Conservation (phyloP, 2,329 filamentous ascomycete genomes). For the Calonectria hawksworthii region DNA sequence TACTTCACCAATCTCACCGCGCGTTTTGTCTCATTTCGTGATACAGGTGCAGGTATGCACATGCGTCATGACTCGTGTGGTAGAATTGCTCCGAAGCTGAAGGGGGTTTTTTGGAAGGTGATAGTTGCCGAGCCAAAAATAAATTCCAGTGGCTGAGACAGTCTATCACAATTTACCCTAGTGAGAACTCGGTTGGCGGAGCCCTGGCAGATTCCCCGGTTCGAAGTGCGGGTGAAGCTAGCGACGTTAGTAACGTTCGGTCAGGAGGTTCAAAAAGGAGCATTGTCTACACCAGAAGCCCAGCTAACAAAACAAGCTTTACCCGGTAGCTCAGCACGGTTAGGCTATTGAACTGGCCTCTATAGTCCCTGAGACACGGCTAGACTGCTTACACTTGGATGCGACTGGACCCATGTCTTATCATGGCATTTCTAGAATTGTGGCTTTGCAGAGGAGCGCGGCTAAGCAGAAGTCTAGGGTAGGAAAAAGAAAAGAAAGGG, state of each 20-base stretch:
- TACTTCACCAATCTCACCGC: background rate
- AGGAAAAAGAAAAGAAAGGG: background rate
- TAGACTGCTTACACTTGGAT: background rate
- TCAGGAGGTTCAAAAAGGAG: background rate
- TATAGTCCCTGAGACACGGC: background rate
- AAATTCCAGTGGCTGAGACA: background rate
- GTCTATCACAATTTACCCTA: background rate
- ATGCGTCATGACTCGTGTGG: background rate
- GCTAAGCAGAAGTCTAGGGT: background rate
- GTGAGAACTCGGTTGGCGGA: background rate
- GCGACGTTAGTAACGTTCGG: background rate
- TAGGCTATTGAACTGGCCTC: background rate
- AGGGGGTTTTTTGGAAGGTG: background rate
- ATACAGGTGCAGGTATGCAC: background rate
- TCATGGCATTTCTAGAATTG: background rate
- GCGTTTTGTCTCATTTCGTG: background rate
- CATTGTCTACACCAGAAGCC: background rate
- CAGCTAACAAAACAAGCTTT: background rate
- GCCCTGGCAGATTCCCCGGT: background rate
- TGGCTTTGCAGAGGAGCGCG: background rate
- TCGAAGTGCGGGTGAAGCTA: background rate
- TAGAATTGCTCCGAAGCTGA: background rate
- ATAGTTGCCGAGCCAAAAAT: background rate
- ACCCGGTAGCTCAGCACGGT: background rate
- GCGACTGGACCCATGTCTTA: no score